Percentiles rank a stretch among this genome's conserved stretches.
phyloP scores from a whole-genome alignment of 2,329 filamentous ascomycete genomes.

The Xylaria sp. region DNA sequence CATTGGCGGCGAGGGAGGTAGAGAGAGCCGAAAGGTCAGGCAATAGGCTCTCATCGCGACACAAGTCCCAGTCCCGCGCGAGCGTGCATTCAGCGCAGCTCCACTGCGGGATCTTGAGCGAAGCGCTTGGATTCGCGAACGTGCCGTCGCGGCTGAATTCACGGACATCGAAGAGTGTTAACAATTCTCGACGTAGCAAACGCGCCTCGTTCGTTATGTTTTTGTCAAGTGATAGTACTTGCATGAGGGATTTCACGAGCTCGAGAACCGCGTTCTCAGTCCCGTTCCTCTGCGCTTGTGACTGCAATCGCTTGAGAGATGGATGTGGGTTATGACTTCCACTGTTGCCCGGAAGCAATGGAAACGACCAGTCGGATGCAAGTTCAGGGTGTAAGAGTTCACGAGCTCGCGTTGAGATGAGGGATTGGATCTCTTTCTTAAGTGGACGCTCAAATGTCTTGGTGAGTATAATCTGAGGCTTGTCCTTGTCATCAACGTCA shows the following conservation, averaged over 20 bases:
- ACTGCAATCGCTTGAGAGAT: constrained; percentile 38
- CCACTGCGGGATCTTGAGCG: constrained; percentile 76
- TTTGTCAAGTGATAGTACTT: constrained; percentile 90
- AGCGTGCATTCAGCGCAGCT: constrained; percentile 93
- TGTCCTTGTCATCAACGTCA: constrained; percentile 65
- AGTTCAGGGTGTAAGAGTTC: constrained; percentile 91
- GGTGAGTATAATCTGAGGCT: constrained; percentile 75
- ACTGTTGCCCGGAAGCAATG: constrained; percentile 74
- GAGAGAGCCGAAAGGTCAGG: constrained; percentile 55
- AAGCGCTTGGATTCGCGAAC: constrained; percentile 86
- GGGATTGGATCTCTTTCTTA: constrained; percentile 83
- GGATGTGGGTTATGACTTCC: constrained; percentile 59
- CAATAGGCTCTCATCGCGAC: constrained; percentile 85
- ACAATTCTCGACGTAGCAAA: constrained; percentile 85
- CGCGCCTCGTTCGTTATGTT: constrained; percentile 89
- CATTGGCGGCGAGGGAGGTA: background rate
- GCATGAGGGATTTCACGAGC: constrained; percentile 91
- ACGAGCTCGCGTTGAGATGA: constrained; percentile 87
- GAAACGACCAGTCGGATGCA: constrained; percentile 87
- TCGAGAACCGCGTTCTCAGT: constrained; percentile 79
- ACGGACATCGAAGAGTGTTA: constrained; percentile 90
- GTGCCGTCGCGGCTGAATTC: constrained; percentile 91
- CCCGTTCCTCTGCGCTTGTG: constrained; percentile 49
- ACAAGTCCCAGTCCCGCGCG: constrained; percentile 88
- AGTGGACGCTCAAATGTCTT: constrained; percentile 87